Evolutionary conservation across 2,329 filamentous ascomycete genomes (phyloP).

Genomic region (Pleoardoris graminearum): DNA sequence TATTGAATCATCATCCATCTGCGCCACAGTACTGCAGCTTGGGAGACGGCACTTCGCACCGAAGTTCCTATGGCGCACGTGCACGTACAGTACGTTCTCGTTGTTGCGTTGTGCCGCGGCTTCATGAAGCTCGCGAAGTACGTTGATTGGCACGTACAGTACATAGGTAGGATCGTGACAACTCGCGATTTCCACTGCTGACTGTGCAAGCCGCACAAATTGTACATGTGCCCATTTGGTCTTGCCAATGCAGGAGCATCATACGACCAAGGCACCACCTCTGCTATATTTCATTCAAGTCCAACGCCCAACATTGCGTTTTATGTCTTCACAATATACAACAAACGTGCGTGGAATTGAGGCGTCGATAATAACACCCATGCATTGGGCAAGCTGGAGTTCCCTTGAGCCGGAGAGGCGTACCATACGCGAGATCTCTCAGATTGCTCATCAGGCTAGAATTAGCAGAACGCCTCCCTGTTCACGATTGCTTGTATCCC

Average conservation of each 20-base stretch:
- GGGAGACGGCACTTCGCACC: slow-evolving; percentile 17
- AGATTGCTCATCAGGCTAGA: slow-evolving; percentile 12
- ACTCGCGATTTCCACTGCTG: no score
- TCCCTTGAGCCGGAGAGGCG: slow-evolving; percentile 22
- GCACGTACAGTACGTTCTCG: background rate
- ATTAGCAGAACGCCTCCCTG: slow-evolving; percentile 17
- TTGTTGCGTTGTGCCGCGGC: no score
- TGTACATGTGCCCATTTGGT: background rate
- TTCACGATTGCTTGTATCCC: slow-evolving; percentile 10
- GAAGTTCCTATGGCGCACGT: slow-evolving; percentile 15
- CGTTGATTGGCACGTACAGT: no score
- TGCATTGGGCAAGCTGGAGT: slow-evolving; percentile 10
- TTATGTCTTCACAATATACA: slow-evolving; percentile 11
- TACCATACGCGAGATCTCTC: slow-evolving; percentile 15
- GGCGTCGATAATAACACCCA: slow-evolving; percentile 2
- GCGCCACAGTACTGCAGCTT: slow-evolving; percentile 10
- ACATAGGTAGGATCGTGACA: no score
- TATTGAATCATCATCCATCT: slow-evolving; percentile 1
- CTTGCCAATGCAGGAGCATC: slow-evolving; percentile 7
- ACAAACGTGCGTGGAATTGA: no score
- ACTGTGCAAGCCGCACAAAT: slow-evolving; percentile 1
- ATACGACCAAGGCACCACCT: slow-evolving; percentile 14
- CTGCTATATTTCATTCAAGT: slow-evolving; percentile 8
- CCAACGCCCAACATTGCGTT: slow-evolving; percentile 19
- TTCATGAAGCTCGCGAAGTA: no score